Evolutionary conservation across 495 filamentous ascomycete genomes (phyloP), one percentile per base, ranked within the genome.

Genomic region (Hypoxylon subgilvum): DNA sequence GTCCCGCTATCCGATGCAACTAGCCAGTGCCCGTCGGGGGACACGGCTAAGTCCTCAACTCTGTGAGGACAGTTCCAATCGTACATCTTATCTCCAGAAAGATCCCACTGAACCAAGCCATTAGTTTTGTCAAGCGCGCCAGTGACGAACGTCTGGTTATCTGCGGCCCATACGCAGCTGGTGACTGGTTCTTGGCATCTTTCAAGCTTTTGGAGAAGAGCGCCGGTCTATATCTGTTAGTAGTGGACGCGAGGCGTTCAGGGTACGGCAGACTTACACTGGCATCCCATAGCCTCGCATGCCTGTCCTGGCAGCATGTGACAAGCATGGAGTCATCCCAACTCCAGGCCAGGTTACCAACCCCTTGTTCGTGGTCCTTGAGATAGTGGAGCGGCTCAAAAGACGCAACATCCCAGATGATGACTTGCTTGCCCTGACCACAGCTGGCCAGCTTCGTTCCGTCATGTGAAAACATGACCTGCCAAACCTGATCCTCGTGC

Each of bases 401-500:
- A 1, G 76, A 80, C 12, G 73, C 76, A 4, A 91, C 89, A 44
- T 95, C 87, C 72, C 93, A 97, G 45, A 99, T 90, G 51, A 90
- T 80, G 34, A 94, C 85, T 7, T 76, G 80, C 7, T 77, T 81
- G 61, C 92, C 91, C 58, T 81, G 80, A 48, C 93, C 88, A 52
- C 89, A 88, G 57, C 90, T 91, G 6, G 92, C 94, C 49, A 99
- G 72, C 43, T 84, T 87, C 41, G 80, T 85, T 22, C 94, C 94
- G 64, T 97, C 90, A 57, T 96, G 86, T 4, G 94, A 97, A 68
- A 96, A 99, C 52, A 84, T 78, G 17, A 96, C 81, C 60, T 87
- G 87, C 90, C 91, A 99, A 9, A 97, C 88, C 72, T 99, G 92
- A 56, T 91, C 89, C 0, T 75, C 75, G 66, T 94, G 91, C 48